Evolutionary conservation across 2,329 filamentous ascomycete species (phyloP).

Genomic region (Tricladium varicosporioides): DNA sequence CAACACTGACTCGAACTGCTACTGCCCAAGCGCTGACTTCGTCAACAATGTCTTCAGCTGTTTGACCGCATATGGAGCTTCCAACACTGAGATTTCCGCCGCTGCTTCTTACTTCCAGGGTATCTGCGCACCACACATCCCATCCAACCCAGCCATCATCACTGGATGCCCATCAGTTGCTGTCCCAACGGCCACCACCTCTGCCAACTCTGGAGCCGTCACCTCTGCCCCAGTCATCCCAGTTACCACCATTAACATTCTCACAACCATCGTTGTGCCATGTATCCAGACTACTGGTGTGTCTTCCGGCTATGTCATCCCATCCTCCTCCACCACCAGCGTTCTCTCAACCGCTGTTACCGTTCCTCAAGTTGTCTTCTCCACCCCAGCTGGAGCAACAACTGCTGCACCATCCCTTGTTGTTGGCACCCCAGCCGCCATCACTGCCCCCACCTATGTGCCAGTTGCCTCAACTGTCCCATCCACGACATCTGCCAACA

Average conservation of each 20-base stretch:
- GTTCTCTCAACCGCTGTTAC: constrained; percentile 46
- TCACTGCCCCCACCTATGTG: constrained; percentile 6
- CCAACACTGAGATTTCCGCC: constrained; percentile 62
- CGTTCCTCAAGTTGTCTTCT: constrained; percentile 52
- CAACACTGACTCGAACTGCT: constrained; percentile 82
- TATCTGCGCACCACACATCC: constrained; percentile 76
- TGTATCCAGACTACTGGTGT: constrained; percentile 41
- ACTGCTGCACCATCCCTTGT: constrained; percentile 11
- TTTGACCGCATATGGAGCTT: constrained; percentile 71
- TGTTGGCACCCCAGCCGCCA: constrained; percentile 38
- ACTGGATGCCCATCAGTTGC: constrained; percentile 57
- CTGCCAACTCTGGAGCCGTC: constrained; percentile 39
- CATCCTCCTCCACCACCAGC: constrained; percentile 49
- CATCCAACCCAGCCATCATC: constrained; percentile 79
- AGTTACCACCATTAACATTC: constrained; percentile 47
- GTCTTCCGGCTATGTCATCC: constrained; percentile 44
- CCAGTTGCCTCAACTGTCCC: constrained; percentile 22
- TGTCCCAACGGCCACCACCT: constrained; percentile 50
- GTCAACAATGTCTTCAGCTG: constrained; percentile 79
- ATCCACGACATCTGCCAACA: constrained; percentile 16
- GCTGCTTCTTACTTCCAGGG: constrained; percentile 85
- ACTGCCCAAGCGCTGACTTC: constrained; percentile 78
- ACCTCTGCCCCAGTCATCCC: constrained; percentile 31
- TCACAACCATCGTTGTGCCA: constrained; percentile 51
- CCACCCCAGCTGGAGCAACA: constrained; percentile 20